These are phyloP conservation scores for Solanum paucissectum DNA, from an alignment of 257 asterid species.

Conservation along the genomic window DNA sequence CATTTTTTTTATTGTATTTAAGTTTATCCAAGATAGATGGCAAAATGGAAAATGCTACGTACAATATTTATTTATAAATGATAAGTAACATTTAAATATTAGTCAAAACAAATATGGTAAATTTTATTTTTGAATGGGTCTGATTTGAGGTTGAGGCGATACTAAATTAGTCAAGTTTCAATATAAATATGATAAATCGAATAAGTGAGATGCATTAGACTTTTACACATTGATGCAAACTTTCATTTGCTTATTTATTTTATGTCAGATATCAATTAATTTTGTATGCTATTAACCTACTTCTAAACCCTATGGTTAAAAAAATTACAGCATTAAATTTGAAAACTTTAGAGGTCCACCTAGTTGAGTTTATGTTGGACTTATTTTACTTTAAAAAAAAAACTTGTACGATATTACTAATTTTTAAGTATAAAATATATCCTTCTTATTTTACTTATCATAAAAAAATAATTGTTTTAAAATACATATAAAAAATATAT, in stretches of 20 bases:
- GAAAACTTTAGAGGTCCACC: neutral
- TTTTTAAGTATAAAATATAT: neutral
- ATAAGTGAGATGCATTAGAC: neutral
- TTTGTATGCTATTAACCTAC: neutral
- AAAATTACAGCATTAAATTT: neutral
- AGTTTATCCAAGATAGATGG: too few relatives aligned
- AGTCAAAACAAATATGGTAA: too few relatives aligned
- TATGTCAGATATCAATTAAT: neutral
- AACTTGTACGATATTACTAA: neutral
- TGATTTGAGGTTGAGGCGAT: rapidly evolving
- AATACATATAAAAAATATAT: too few relatives aligned
- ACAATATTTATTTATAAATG: too few relatives aligned
- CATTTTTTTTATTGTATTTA: too few relatives aligned
- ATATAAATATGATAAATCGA: too few relatives aligned
- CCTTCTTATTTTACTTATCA: neutral
- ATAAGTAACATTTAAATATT: too few relatives aligned
- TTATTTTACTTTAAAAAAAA: neutral
- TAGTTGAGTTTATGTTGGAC: neutral
- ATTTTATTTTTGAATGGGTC: too few relatives aligned
- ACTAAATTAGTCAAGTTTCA: rapidly evolving
- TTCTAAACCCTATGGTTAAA: neutral
- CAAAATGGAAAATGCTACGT: too few relatives aligned
- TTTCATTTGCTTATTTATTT: neutral
- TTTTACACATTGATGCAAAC: neutral
- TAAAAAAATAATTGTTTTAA: neutral